Evolutionary conservation across 768 basidiomycete species (phyloP), one percentile per base, ranked within the genome.

Genomic region (Suillus alpinus): DNA sequence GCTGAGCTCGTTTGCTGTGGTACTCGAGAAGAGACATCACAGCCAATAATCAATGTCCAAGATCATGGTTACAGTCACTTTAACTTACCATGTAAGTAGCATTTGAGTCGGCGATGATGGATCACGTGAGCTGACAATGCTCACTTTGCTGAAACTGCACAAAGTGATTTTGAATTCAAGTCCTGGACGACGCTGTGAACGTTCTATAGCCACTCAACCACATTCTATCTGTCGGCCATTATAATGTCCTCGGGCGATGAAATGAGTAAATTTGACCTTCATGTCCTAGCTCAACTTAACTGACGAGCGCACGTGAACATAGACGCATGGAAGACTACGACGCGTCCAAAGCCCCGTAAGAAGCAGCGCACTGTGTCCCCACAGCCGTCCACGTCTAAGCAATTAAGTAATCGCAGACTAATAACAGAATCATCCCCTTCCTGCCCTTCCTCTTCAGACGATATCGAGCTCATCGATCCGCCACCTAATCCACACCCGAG

Each of bases 201-300:
- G 4, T n/a, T n/a, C 41, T 43, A n/a, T n/a, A 46, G 23, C 47
- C 23, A 37, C 37, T 29, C 37, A 37, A 18, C 16, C 5, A 14
- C 16, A 29, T 32, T 29, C 34, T 37, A 16, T 59, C 34, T 26
- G 20, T 23, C 16, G 9, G 32, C 36, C 32, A 44, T 13, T 10
- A 74, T 29, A 29, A 49, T 74, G 71, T 74, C 71, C 13, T 72
- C 72, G 10, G 73, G 72, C 51, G 71, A 72, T 60, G 73, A 72
- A 56, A 72, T 72, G 66, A 70, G 71, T 72, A 51, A 67, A 69
- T 52, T 32, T 43, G 23, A 59, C 58, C 60, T 41, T 44, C 12
- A 7, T 40, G 58, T 60, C 8, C 12, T 5, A 26, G 18, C 5
- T 26, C 29, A 26, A 59, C 20, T 34, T 6, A 66, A 23, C 60